Evolutionary conservation across 2,329 filamentous ascomycete species (phyloP), one percentile per base, ranked within the genome.

Genomic region (Aspergillus sp.): DNA sequence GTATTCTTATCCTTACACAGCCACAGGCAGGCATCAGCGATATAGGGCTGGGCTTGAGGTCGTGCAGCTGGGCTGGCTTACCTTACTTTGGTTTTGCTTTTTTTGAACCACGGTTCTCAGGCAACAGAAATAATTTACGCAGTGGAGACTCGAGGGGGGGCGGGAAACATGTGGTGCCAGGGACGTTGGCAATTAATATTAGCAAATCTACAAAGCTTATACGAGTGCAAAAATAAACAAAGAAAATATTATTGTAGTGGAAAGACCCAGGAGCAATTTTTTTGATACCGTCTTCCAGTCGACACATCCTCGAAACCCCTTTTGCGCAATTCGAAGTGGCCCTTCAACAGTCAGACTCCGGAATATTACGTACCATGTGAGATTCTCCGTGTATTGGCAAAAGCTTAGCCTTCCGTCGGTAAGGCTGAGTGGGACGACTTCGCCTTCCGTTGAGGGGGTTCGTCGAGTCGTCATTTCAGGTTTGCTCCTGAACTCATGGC

Each of bases 351-450:
- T n/a, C 34, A 37, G 15, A 37, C 20, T 45, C 19, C 42, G 22
- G 20, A 22, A 27, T 45, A 45, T 45, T 45, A 27, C 19, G 19
- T 27, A 24, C 22, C 19, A n/a, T 37, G 34, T n/a, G 34, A 37
- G 34, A 37, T 37, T n/a, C 24, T 11, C 20, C 42, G 11, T 19
- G 27, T 37, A 53, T 53, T 53, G 27, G 50, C 51, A 54, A 54
- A 54, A 54, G 51, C 51, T 54, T 54, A 54, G 42, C 42, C 22
- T 49, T 47, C 20, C 12, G 22, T 13, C 9, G 51, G 33, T 55
- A 49, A 49, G 45, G 52, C 45, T 49, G 52, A 49, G 52, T 48
- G 52, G 52, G 49, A 34, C 45, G 39, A 34, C 45, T 39, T 48
- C 34, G 20, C 41, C 41, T 45, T 53, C 50, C 30, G 27, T 37